phyloP scores from a whole-genome alignment of 129 eudicot species.

The Daucus carota region DH1_v3.0 NC_030383.2:54301501-54302000 shows the following conservation, averaged over 20 bases:
- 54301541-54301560: conserved; percentile 71
- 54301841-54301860: conserved; percentile 27
- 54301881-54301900: conserved; percentile 42
- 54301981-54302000: conserved; percentile 92
- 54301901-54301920: conserved; percentile 43
- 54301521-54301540: conserved; percentile 37
- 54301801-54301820: conserved; percentile 66
- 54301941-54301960: conserved; percentile 72
- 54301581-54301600: conserved; percentile 45
- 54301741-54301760: conserved; percentile 60
- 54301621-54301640: conserved; percentile 58
- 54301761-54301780: conserved; percentile 67
- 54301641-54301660: conserved; percentile 44
- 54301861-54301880: conserved; percentile 37
- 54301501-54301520: too few species aligned
- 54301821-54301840: conserved; percentile 28
- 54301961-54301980: conserved; percentile 95
- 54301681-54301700: conserved; percentile 91
- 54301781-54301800: conserved; percentile 51
- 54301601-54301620: conserved; percentile 54
- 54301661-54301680: conserved; percentile 64
- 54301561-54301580: conserved; percentile 49
- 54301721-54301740: conserved; percentile 93
- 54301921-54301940: conserved; percentile 30
- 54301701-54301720: conserved; percentile 91